Percentiles rank a stretch among this genome's conserved stretches.
Evolutionary conservation across 192 early-diverging fungal species (phyloP).

Genomic region (Mortierella claussenii): DNA sequence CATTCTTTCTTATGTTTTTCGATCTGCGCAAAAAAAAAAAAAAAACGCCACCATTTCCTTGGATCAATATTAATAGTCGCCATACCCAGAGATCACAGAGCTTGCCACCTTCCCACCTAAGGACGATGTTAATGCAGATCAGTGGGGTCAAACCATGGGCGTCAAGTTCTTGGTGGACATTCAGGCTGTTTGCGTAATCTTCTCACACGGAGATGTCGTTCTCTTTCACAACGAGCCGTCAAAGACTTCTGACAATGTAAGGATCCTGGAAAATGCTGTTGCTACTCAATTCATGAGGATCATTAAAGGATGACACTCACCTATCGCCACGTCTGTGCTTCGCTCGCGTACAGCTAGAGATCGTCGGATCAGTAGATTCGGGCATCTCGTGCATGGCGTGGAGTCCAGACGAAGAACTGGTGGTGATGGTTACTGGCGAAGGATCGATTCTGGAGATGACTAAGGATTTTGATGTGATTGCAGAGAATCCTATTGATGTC

Average conservation of each 20-base stretch:
- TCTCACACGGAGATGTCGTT: slow-evolving; percentile 67
- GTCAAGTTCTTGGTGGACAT: slow-evolving; percentile 65
- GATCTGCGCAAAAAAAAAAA: too few species aligned
- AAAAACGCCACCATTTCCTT: not conserved
- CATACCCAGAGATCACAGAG: slow-evolving; percentile 49
- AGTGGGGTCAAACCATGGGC: slow-evolving; percentile 54
- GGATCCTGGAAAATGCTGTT: too few species aligned
- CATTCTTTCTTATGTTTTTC: too few species aligned
- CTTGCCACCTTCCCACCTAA: slow-evolving; percentile 41
- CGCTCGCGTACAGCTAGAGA: slow-evolving; percentile 66
- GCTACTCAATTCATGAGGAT: too few species aligned
- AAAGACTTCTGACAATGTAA: slow-evolving; percentile 43
- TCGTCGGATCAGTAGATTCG: slow-evolving; percentile 80
- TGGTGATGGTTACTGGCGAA: slow-evolving; percentile 79
- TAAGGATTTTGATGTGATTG: slow-evolving; percentile 90
- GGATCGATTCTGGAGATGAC: slow-evolving; percentile 88
- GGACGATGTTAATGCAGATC: slow-evolving; percentile 32
- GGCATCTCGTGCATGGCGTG: slow-evolving; percentile 79
- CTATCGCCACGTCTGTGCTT: too few species aligned
- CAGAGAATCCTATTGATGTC: slow-evolving; percentile 80
- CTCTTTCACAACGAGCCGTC: slow-evolving; percentile 58
- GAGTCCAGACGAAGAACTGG: slow-evolving; percentile 92
- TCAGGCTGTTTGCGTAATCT: slow-evolving; percentile 63
- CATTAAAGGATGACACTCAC: too few species aligned
- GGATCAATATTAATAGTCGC: slow-evolving; percentile 19